These are phyloP conservation scores for Paramecium tetraurelia DNA, from an alignment of 73 alveolate genomes.

Conservation along the genomic window DNA sequence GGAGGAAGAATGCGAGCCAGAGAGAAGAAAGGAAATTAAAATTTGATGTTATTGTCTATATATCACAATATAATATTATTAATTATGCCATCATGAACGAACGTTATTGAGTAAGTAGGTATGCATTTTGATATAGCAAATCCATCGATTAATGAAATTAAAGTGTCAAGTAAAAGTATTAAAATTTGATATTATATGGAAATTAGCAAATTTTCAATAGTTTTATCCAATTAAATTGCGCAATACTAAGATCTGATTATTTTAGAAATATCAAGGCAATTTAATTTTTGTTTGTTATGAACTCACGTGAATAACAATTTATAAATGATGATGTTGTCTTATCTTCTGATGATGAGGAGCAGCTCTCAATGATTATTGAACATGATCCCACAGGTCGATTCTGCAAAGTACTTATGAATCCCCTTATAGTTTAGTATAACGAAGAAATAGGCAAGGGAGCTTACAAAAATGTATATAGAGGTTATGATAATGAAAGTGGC, in stretches of 20 bases:
- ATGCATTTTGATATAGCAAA: background rate
- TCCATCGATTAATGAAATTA: background rate
- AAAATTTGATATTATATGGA: background rate
- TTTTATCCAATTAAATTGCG: background rate
- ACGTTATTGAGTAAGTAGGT: background rate
- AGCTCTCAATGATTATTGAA: slow-evolving; percentile 34
- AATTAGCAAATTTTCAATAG: background rate
- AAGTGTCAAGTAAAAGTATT: background rate
- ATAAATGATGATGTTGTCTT: background rate
- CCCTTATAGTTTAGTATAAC: slow-evolving; percentile 35
- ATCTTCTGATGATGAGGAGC: slow-evolving; percentile 19
- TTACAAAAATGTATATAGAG: slow-evolving; percentile 69
- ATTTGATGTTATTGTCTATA: background rate
- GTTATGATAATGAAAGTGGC: slow-evolving; percentile 79
- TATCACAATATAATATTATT: background rate
- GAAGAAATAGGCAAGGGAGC: slow-evolving; percentile 68
- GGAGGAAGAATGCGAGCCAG: background rate
- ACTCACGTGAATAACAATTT: background rate
- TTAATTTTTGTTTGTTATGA: slow-evolving; percentile 4
- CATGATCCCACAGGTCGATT: slow-evolving; percentile 62
- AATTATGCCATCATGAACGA: background rate
- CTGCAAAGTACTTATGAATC: background rate
- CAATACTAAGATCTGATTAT: background rate
- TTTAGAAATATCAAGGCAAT: background rate
- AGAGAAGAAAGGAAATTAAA: background rate